Evolutionary conservation across 345 rosid genomes (phyloP).

Genomic region (Lumnitzera racemosa): DNA sequence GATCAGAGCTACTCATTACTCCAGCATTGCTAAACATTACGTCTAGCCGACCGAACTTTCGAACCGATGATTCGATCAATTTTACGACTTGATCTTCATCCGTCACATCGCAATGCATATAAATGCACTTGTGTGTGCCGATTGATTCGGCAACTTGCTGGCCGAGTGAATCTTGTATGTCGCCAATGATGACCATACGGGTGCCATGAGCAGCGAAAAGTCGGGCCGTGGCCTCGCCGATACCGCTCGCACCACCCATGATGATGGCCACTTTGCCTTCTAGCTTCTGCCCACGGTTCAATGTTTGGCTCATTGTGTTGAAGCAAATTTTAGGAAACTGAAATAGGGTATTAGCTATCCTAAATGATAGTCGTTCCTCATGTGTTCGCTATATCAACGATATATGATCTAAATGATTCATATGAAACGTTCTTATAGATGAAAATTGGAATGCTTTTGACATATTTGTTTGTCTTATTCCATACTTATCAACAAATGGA

Average conservation of each 20-base stretch:
- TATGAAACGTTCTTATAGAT: no score
- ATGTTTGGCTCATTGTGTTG: no score
- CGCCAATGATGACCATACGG: conserved; percentile 14
- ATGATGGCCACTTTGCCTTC: conserved; percentile 16
- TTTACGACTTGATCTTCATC: conserved; percentile 17
- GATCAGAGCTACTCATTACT: conserved; percentile 5
- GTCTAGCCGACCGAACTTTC: conserved; percentile 17
- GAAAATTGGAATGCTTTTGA: no score
- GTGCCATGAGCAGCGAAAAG: conserved; percentile 10
- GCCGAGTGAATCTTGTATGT: conserved; percentile 18
- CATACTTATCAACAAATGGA: no score
- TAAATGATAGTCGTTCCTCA: no score
- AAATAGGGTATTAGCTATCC: no score
- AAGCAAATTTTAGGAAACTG: no score
- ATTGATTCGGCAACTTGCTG: conserved; percentile 12
- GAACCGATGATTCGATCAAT: conserved; percentile 12
- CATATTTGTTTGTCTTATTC: no score
- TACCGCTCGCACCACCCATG: conserved; percentile 19
- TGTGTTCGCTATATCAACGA: no score
- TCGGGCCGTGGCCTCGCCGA: conserved; percentile 11
- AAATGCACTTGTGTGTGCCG: conserved; percentile 6
- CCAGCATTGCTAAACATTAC: conserved; percentile 28
- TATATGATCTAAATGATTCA: no score
- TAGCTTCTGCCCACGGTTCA: no score
- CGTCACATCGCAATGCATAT: conserved; percentile 21